Base-by-base conservation (phyloP, 352 stramenopile genomes). In the Thalassiosira ordinaria region DNA sequence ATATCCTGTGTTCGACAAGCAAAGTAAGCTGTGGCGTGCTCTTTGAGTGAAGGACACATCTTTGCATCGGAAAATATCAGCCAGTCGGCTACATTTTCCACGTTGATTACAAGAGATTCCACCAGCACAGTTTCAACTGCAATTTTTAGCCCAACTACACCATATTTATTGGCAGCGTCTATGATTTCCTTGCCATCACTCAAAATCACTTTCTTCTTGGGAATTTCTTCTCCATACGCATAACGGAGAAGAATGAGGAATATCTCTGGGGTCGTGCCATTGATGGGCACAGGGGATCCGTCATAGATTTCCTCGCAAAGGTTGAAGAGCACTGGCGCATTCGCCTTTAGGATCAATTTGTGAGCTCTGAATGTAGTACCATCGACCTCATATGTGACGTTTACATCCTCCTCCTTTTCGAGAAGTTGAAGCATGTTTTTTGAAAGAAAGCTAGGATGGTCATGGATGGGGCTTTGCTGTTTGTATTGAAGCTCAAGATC, bases 111-210 rank as follows among this genome's bases (percentile, higher is more conserved):
- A 9, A 33, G 22, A 20, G 20, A 55, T 47, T 51, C 55, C 2
- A 75, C 66, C 16, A 75, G 31, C 20, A 14, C 18, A 9, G 37
- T 49, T 64, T 75, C 66, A 0, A 75, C 55, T 14, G 41, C 56
- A 14, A 75, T 11, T 66, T 75, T 75, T 8, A 75, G 44, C 27
- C 46, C 66, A 75, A 66, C 33, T 22, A 75, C 13, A 6, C 55
- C 55, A 56, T 39, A 75, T 67, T 33, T 35, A 67, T 75, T 22
- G 4, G 37, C 55, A 57, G 55, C 66, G 9, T 60, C 55, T 41
- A 75, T 66, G 13, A 75, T 60, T 8, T 75, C 24, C 29, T 46
- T 51, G 0, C 41, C 44, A 20, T 31, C 22, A 18, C 37, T 59
- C 66, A 37, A 16, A 33, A 59, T 59, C 3, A 7, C 24, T 18